Percentiles rank a stretch among this genome's conserved stretches.
These are phyloP conservation scores for Lactarius deliciosus DNA, from an alignment of 768 basidiomycete species.

Conservation along the genomic window DNA sequence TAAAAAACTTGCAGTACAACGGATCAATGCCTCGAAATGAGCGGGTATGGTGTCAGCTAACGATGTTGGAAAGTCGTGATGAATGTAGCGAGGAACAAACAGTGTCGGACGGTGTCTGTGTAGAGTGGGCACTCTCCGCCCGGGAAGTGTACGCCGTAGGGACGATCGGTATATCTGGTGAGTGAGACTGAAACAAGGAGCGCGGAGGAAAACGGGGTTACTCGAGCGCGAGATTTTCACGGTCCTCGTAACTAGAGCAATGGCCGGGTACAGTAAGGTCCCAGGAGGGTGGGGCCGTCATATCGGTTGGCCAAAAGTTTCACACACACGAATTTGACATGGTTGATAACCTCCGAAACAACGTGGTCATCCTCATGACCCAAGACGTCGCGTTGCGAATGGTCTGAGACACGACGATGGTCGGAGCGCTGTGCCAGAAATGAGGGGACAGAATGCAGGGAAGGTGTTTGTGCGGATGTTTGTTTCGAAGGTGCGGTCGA, in stretches of 20 bases:
- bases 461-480: constrained; percentile 21
- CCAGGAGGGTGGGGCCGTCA: constrained; percentile 6
- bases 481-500: constrained; percentile 13
- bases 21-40: constrained; percentile 22
- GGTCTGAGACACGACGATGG: constrained; percentile 22
- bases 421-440: constrained; percentile 15
- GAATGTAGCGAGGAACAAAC: constrained; percentile 13
- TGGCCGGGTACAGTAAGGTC: constrained; percentile 11
- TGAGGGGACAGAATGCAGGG: constrained; percentile 7
- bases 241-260: constrained; percentile 22
- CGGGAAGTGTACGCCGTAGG: constrained; percentile 23
- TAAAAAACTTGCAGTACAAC: neutral
- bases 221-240: constrained; percentile 9
- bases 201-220: constrained; percentile 13
- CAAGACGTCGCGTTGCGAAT: constrained; percentile 7
- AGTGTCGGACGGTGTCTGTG: neutral
- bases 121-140: neutral
- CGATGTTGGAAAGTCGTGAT: neutral
- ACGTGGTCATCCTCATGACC: constrained; percentile 18
- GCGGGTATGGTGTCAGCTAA: constrained; percentile 21
- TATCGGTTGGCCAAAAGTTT: constrained; percentile 23
- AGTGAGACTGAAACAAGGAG: constrained; percentile 17
- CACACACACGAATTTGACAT: constrained; percentile 27
- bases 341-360: constrained; percentile 22
- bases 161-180: constrained; percentile 15